Conservation (phyloP, 257 asterid species). For the Nicotiana undulata region DNA sequence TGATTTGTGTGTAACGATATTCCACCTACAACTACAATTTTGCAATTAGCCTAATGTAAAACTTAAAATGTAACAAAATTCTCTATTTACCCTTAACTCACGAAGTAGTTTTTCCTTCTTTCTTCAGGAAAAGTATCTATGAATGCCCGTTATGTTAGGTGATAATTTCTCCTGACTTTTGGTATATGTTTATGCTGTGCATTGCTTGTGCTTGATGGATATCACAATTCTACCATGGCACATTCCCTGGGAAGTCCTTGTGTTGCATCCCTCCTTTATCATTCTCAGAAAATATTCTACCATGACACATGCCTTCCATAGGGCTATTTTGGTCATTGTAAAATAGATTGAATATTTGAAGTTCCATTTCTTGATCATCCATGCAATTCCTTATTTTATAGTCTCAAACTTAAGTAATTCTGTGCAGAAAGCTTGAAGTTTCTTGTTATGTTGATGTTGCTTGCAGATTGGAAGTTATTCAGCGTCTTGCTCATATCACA, state of each 20-base stretch:
- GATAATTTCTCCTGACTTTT: neutral
- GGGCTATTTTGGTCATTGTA: slow-evolving; percentile 1
- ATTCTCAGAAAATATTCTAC: neutral
- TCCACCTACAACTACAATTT: neutral
- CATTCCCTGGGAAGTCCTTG: neutral
- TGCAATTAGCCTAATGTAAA: neutral
- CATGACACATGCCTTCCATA: neutral
- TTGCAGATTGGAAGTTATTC: slow-evolving; percentile 89
- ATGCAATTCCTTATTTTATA: slow-evolving; percentile 1
- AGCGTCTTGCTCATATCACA: slow-evolving; percentile 88
- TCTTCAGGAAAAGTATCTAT: neutral
- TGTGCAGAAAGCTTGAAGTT: neutral
- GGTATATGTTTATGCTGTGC: neutral
- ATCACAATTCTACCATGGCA: neutral
- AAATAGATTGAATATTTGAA: neutral
- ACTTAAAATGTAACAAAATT: neutral
- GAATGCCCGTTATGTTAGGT: neutral
- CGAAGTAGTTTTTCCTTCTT: neutral
- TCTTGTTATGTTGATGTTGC: slow-evolving; percentile 10
- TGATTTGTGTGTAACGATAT: neutral
- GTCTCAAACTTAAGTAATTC: neutral
- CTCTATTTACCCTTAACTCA: neutral
- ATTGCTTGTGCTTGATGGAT: neutral
- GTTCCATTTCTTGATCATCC: neutral
- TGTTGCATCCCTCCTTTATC: too few relatives aligned